Conservation (phyloP, 2,329 filamentous ascomycete species). For the Periconia macrospinosa region DNA sequence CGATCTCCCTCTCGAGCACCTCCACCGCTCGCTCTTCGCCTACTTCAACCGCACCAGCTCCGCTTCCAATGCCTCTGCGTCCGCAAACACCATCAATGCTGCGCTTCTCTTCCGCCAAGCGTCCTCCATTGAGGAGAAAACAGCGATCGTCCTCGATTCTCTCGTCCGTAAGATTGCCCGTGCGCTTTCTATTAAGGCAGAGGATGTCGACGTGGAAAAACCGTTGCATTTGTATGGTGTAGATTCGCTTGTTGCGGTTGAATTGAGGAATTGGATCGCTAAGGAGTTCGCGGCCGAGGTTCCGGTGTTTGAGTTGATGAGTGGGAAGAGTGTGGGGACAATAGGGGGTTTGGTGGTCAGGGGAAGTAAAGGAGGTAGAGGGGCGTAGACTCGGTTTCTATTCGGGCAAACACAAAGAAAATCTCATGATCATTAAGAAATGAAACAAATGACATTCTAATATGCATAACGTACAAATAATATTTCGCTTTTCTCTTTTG, state of each 20-base stretch:
- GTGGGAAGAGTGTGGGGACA: neutral
- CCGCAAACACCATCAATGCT: neutral
- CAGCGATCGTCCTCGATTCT: neutral
- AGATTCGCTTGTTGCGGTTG: conserved; percentile 8
- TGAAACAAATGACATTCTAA: too few relatives aligned
- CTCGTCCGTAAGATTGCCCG: neutral
- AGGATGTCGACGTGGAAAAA: conserved; percentile 23
- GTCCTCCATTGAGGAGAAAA: neutral
- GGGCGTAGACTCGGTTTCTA: too few relatives aligned
- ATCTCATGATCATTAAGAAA: too few relatives aligned
- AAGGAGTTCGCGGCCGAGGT: conserved; percentile 3
- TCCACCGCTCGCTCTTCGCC: conserved; percentile 2
- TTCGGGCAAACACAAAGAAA: too few relatives aligned
- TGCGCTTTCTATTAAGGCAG: conserved; percentile 4
- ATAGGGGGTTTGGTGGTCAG: neutral
- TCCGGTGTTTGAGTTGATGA: conserved; percentile 5
- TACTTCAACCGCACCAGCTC: neutral
- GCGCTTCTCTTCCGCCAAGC: conserved; percentile 2
- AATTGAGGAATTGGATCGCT: conserved; percentile 7
- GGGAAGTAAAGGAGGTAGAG: neutral
- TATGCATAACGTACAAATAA: too few relatives aligned
- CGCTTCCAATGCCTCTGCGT: neutral
- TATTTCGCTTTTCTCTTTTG: too few relatives aligned
- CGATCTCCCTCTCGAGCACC: neutral
- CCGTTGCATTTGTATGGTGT: conserved; percentile 16